Evolutionary conservation across 148 eudicot species (phyloP), one percentile per base, ranked within the genome.

Genomic region (Polygonum maritimum): DNA sequence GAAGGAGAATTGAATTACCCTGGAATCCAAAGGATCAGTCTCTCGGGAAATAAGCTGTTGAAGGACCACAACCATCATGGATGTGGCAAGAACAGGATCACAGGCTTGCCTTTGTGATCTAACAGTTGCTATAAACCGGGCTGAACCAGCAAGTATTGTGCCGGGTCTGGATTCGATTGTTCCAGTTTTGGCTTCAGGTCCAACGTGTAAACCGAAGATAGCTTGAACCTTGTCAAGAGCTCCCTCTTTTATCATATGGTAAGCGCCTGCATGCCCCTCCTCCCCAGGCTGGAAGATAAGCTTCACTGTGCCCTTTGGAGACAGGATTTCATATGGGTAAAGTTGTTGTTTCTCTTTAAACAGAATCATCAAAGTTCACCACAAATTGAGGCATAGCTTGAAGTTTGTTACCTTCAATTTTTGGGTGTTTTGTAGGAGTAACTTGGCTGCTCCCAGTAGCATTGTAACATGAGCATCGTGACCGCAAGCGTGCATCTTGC

Each of bases 381-480:
- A 22, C 2, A 2, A 6, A 9, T 8, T 21, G 65, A 22, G 18
- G 55, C 55, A 3, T 16, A 4, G 10, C 11, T 60, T 60, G 38
- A 15, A 26, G 35, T 22, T 60, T 10, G 16, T 65, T 33, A 67
- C 71, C 71, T 67, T 67, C 44, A 67, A 38, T 33, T 35, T 67
- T 4, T 36, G n/a, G 5, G 6, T 38, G 71, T 35, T 74, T 83
- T 93, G 82, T 79, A 86, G 79, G 67, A 91, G 90, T 78, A 93
- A 83, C 80, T 93, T 91, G 76, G 97, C 98, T 82, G 98, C 94
- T 60, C 96, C 98, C 14, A 93, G 94, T 76, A 91, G 87, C 98
- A 93, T 93, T 2, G 98, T 84, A 3, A 96, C 86, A 76, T 93
- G 98, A 63, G 89, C 96, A 89, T 93, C 98, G 78, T 91, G 98